Base-by-base conservation (phyloP, 805 yeast species). In the Pichia heedii region DNA sequence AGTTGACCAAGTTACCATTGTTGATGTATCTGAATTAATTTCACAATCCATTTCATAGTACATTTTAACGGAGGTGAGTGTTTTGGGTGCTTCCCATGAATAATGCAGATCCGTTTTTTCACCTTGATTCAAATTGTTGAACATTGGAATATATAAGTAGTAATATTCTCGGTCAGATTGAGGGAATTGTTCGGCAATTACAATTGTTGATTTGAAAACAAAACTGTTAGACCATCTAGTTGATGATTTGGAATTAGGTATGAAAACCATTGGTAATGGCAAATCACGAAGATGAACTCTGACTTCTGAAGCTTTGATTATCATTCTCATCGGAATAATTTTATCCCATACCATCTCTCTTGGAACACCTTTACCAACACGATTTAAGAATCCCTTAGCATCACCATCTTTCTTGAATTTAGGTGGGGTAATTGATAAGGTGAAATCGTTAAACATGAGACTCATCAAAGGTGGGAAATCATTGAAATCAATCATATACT, bases 311-410 rank as follows among this genome's bases (percentile, higher is more conserved):
- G 84, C 66, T 15, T 64, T 68, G 40, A 84, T 64, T 43, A 79
- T 75, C 13, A 83, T 36, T 57, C 66, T 66, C 43, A 79, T 53
- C 0, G 97, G 97, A 2, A 88, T 54, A 56, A 81, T 57, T 18
- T 84, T 67, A 1, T 90, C 77, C 58, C 77, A 89, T 41, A 68
- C 56, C 0, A 87, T 76, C 45, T 82, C 85, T 41, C 57, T 55
- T 0, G 97, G 97, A 12, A 82, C 74, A 0, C 93, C 94, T 56
- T 87, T 88, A 2, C 97, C 97, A 8, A 83, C 67, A 5, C 77
- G 73, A 55, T 80, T 60, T 22, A 89, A 56, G 56, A 77, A 89
- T n/a, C 76, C 61, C 1, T 83, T 73, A 11, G 85, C 58, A 2
- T 71, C 62, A 1, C 41, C 67, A 2, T 66, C 69, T 4, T 66